A percentile compares a stretch with the other conserved stretches of the same genome.
Conservation (phyloP, 2,329 filamentous ascomycete species). For the Aphanoascus verrucosus region DNA sequence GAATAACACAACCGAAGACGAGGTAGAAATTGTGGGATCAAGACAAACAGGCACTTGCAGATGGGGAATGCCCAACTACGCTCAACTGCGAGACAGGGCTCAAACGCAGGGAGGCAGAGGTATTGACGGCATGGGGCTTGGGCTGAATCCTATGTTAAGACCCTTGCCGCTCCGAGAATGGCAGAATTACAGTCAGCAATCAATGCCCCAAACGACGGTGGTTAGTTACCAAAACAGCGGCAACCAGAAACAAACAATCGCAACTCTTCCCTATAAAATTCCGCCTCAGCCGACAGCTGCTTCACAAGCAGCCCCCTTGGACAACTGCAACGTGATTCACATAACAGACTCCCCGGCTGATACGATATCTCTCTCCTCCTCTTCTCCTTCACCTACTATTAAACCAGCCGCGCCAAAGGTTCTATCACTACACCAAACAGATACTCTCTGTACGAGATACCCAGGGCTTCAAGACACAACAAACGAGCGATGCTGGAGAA, state of each 20-base stretch:
- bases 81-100: background rate
- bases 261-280: background rate
- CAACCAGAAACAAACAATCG: background rate
- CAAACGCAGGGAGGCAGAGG: background rate
- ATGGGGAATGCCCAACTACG: background rate
- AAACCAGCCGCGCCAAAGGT: background rate
- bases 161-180: background rate
- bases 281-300: background rate
- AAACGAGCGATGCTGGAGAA: slow-evolving; percentile 4
- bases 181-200: background rate
- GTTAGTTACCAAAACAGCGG: background rate
- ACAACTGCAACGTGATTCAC: background rate
- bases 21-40: background rate
- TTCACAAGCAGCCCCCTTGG: background rate
- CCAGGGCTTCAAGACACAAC: slow-evolving; percentile 15
- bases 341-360: background rate
- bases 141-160: background rate
- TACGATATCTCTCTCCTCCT: background rate
- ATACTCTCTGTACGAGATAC: slow-evolving; percentile 17
- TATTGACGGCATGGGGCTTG: background rate
- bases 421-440: background rate
- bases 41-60: background rate
- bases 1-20: background rate
- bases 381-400: background rate
- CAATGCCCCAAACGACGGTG: background rate